These are phyloP conservation scores for Mortierella sp. DNA, from an alignment of 371 early-diverging fungal genomes.

Conservation along the genomic window DNA sequence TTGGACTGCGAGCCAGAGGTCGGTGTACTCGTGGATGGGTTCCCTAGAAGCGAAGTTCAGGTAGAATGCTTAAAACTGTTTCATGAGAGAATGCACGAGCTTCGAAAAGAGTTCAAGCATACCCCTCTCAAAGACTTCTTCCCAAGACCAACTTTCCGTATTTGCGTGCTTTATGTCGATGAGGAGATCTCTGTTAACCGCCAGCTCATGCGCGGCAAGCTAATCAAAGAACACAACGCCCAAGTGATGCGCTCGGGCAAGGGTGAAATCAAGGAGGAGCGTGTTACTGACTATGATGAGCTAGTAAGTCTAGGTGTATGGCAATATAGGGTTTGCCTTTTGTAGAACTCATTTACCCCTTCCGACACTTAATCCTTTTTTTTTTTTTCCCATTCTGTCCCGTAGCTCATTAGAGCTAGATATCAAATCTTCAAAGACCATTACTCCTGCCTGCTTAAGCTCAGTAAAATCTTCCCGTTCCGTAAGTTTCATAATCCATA, in stretches of 20 bases:
- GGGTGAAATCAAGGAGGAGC: slow-evolving; percentile 74
- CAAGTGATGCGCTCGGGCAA: slow-evolving; percentile 71
- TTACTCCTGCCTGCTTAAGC: slow-evolving; percentile 70
- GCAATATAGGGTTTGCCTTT: neutral
- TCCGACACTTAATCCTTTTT: neutral
- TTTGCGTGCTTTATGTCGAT: slow-evolving; percentile 75
- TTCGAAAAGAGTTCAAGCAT: slow-evolving; percentile 66
- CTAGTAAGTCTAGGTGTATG: slow-evolving; percentile 55
- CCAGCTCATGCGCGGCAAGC: slow-evolving; percentile 69
- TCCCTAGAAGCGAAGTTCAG: slow-evolving; percentile 77
- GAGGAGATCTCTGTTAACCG: slow-evolving; percentile 75
- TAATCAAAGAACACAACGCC: slow-evolving; percentile 72
- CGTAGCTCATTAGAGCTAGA: slow-evolving; percentile 69
- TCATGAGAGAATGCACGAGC: slow-evolving; percentile 73
- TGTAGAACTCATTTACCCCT: neutral
- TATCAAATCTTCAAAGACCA: slow-evolving; percentile 77
- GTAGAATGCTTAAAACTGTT: slow-evolving; percentile 73
- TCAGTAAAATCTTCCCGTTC: slow-evolving; percentile 78
- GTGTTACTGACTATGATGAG: slow-evolving; percentile 77
- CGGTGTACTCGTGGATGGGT: slow-evolving; percentile 77
- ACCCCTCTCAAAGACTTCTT: slow-evolving; percentile 70
- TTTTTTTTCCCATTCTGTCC: neutral
- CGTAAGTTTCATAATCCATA: slow-evolving; percentile 60
- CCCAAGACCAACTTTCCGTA: slow-evolving; percentile 76
- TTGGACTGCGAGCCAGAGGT: slow-evolving; percentile 71